Base-by-base conservation (phyloP, 2,329 filamentous ascomycete species). In the Diaporthe caulivora region DNA sequence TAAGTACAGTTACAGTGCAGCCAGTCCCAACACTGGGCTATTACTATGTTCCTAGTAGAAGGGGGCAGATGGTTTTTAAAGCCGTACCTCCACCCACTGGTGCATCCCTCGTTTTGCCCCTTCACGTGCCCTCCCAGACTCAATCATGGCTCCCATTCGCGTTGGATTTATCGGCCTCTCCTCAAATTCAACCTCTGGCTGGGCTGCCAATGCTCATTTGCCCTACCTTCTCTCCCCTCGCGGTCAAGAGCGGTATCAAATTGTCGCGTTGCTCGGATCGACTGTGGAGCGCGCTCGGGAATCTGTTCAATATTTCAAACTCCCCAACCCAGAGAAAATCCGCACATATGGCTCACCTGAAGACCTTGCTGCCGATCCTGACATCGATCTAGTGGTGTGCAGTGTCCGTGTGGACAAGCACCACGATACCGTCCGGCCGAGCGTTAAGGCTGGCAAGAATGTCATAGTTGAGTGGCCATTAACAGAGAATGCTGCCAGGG, bases 401-500 rank as follows among this genome's bases (percentile, higher is more conserved):
- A 83, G 80, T 54, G 90, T 88, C 0, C 83, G 88, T 6, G 89
- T 90, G 0, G 88, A 91, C 73, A 83, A 83, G 1, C 90, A 92
- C 74, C 82, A 85, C 58, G 72, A 80, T 2, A 85, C 84, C 1
- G 80, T 84, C 0, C 80, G 83, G 11, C 86, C 89, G 0, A 86
- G 85, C n/a, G 76, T 91, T 1, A 80, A 81, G 21, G 86, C 87
- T 0, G 89, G 88, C 0, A 91, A 91, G 78, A 77, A 81, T 0
- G 83, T 88, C 0, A 92, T 83, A 71, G 83, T 90, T 0, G 90
- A 92, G 80, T 92, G 90, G 88, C 90, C 89, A 5, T 81, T 92
- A 0, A 87, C 87, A 0, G 80, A 86, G 17, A 84, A 87, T 71
- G 78, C 80, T 0, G 72, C 77, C 2, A 80, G 84, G 1, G 87